Evolutionary conservation across 176 grass and related monocot species (phyloP).

Genomic region (Aechmea fasciata): DNA sequence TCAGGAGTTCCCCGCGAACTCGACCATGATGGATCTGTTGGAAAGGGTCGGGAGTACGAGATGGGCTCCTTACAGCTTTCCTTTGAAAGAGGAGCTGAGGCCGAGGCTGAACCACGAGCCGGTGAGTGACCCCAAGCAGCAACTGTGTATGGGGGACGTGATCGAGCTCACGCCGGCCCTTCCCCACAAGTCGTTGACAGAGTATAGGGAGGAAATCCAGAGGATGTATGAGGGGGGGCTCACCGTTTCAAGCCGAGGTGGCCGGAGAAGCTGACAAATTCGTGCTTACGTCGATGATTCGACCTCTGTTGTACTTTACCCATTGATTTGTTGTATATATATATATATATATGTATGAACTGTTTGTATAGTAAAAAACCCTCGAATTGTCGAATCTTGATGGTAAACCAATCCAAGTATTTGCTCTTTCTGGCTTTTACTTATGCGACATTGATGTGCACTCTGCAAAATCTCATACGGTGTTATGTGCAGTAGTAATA

Average conservation of each 20-base stretch:
- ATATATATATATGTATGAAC: no score
- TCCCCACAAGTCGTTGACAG: constrained; percentile 55
- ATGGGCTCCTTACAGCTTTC: constrained; percentile 54
- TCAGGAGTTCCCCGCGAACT: constrained; percentile 63
- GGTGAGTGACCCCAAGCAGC: constrained; percentile 29
- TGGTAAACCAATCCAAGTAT: not conserved
- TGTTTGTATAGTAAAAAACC: not conserved
- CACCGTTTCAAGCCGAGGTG: constrained; percentile 31
- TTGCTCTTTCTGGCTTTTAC: no score
- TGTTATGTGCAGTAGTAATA: no score
- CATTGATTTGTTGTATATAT: not conserved
- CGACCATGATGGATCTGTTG: constrained; percentile 55
- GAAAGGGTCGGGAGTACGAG: constrained; percentile 50
- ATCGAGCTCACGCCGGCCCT: constrained; percentile 67
- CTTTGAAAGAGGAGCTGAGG: constrained; percentile 70
- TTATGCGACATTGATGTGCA: no score
- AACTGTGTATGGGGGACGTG: constrained; percentile 84
- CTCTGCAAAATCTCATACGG: no score
- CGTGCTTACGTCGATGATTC: not conserved
- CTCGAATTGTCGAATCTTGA: not conserved
- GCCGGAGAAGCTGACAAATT: constrained; percentile 25
- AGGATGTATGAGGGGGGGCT: constrained; percentile 83
- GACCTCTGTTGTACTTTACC: not conserved
- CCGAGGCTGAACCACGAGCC: constrained; percentile 64
- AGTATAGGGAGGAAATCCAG: constrained; percentile 86